phyloP scores from a whole-genome alignment of 208 protist species.

The Leishmania tarentolae region DNA sequence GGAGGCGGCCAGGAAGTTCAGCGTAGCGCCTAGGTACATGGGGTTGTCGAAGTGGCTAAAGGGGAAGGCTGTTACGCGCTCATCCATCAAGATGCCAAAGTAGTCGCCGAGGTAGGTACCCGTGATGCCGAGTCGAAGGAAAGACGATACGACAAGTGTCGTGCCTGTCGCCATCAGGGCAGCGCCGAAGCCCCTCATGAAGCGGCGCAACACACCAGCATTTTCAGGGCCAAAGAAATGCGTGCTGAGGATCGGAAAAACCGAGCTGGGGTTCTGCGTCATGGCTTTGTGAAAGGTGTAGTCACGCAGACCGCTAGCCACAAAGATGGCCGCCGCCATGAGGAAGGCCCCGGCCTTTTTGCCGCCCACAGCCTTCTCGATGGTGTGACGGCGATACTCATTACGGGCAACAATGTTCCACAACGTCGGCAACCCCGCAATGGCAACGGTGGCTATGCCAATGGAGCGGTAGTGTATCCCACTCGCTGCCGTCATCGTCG shows the following conservation, averaged over 20 bases:
- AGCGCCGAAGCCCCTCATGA: conserved; percentile 30
- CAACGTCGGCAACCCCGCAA: conserved; percentile 64
- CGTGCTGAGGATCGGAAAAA: conserved; percentile 31
- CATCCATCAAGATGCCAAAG: conserved; percentile 92
- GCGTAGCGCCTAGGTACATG: conserved; percentile 93
- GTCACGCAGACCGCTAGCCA: conserved; percentile 65
- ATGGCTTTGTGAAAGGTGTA: conserved; percentile 70
- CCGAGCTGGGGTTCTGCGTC: conserved; percentile 33
- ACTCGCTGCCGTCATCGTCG: not conserved
- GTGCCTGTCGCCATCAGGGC: conserved; percentile 54
- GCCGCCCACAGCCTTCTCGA: conserved; percentile 54
- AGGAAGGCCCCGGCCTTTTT: conserved; percentile 80
- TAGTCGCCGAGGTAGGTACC: conserved; percentile 96
- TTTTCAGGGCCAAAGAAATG: conserved; percentile 3
- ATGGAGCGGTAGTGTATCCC: conserved; percentile 41
- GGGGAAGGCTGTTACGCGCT: conserved; percentile 90
- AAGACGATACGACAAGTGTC: conserved; percentile 74
- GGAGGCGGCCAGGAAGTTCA: conserved; percentile 87
- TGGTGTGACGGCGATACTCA: conserved; percentile 84
- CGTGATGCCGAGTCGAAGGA: conserved; percentile 84
- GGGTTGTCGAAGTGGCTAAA: conserved; percentile 93
- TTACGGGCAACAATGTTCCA: conserved; percentile 93
- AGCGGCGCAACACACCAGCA: not conserved
- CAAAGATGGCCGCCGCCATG: conserved; percentile 88
- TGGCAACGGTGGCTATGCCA: conserved; percentile 49